Conservation (phyloP, 192 early-diverging fungal genomes). For the Lobosporangium transversale region DNA sequence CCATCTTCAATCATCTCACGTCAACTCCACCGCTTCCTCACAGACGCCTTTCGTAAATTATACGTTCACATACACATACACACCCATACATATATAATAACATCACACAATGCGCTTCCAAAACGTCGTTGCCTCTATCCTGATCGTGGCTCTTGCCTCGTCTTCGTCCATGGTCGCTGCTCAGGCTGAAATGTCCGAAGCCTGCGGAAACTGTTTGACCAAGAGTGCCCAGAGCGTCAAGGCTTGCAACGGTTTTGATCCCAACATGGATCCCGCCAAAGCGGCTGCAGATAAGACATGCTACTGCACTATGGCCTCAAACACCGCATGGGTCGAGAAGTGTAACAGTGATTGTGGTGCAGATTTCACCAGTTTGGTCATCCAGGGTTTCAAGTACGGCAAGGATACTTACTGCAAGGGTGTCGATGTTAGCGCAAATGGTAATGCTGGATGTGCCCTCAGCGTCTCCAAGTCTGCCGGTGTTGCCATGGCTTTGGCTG, state of each 20-base stretch:
- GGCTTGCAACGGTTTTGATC: not conserved
- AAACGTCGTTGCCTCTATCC: not conserved
- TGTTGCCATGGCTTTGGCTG: not conserved
- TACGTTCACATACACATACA: no score
- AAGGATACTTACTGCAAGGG: not conserved
- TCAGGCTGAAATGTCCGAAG: not conserved
- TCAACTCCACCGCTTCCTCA: not conserved
- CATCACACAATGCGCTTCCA: constrained; percentile 18
- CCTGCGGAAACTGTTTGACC: not conserved
- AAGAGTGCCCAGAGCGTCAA: not conserved
- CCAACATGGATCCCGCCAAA: not conserved
- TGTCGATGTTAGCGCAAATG: not conserved
- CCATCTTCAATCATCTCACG: not conserved
- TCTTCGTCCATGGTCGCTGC: not conserved
- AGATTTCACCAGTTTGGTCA: not conserved
- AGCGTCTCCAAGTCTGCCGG: no score
- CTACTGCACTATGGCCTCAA: constrained; percentile 3
- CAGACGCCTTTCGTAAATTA: no score
- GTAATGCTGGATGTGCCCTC: no score
- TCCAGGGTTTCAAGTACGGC: not conserved
- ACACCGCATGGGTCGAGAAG: constrained; percentile 1
- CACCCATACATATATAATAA: not conserved
- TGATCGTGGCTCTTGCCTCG: constrained; percentile 14
- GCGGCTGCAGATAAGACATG: not conserved
- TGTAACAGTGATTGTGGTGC: constrained; percentile 4